Base-by-base conservation (phyloP, 1,284 basidiomycete species). In the Volvariella surrecta region DNA sequence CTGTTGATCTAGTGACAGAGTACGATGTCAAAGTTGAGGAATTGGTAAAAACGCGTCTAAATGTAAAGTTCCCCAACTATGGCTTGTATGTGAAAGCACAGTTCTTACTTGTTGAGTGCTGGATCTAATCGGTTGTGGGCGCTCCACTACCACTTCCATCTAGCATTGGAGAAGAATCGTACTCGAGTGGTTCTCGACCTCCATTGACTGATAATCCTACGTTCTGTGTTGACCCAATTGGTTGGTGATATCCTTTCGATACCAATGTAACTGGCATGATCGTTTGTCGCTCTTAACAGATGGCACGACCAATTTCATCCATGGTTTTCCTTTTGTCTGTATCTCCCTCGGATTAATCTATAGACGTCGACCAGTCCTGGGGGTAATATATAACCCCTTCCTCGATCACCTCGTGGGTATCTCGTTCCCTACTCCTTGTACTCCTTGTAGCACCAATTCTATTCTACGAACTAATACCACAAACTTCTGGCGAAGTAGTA, bases 1-100 rank as follows among this genome's bases (percentile, higher is more conserved):
- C 89, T 7, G 89, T 92, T 13, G 91, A 94, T 63, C 72, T 97
- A 30, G 95, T 98, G n/a, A 98, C 95, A 0, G 89, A 97, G 65
- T 96, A 91, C 55, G 94, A 99, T 64, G 88, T 96, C 48, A 81
- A 74, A 31, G 92, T 96, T 10, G 94, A 98, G 61, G 82, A 88
- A 51, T 71, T 94, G 44, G 88, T 97, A 38, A 82, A 80, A 59
- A 58, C 71, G 43, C 75, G 81, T 58, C 80, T 97, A 48, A n/a
- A n/a, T n/a, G 61, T 66, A 20, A 68, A 68, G 39, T 96, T 89
- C 61, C 91, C 93, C 0, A 57, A 64, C 9, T 96, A 92, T 62
- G 68, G 82, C 50, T 94, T 93, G 89, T 91, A 59, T n/a, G n/a
- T n/a, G n/a, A n/a, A n/a, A n/a, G 30, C 30, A 31, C 30, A 31